Conservation (phyloP, 306 rosid genomes). For the Prunus mume region DNA sequence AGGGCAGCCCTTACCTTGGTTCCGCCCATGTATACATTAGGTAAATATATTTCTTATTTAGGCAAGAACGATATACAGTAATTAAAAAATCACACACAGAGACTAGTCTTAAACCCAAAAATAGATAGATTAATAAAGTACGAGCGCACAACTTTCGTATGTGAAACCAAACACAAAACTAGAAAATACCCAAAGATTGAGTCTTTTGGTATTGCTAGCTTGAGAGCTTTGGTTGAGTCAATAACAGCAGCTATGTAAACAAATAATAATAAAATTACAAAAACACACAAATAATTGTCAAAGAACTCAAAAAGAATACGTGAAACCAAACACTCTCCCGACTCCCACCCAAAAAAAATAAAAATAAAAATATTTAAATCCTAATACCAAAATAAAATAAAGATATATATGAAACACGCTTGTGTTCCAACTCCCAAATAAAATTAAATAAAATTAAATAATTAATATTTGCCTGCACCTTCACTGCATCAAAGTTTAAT, state of each 20-base stretch:
- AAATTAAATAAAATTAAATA: too few species aligned
- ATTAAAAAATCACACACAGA: too few species aligned
- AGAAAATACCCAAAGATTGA: neutral
- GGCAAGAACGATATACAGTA: too few species aligned
- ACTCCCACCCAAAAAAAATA: neutral
- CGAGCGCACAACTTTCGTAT: neutral
- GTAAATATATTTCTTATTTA: too few species aligned
- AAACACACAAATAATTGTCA: neutral
- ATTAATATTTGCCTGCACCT: slow-evolving; percentile 13
- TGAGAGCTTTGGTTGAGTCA: neutral
- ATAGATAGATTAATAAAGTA: neutral
- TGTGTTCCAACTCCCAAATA: neutral
- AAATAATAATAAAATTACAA: neutral
- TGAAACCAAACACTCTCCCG: slow-evolving; percentile 6
- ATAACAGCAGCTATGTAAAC: neutral
- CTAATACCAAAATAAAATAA: neutral
- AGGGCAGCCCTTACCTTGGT: too few species aligned
- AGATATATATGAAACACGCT: slow-evolving; percentile 14
- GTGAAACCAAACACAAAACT: slow-evolving; percentile 9
- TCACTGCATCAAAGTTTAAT: neutral
- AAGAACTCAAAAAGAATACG: neutral
- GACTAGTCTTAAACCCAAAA: neutral
- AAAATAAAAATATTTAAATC: neutral
- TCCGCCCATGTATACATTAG: too few species aligned
- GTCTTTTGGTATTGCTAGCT: neutral